These are phyloP conservation scores for Aphanomyces stellatus DNA, from an alignment of 352 stramenopile genomes.

Conservation along the genomic window DNA sequence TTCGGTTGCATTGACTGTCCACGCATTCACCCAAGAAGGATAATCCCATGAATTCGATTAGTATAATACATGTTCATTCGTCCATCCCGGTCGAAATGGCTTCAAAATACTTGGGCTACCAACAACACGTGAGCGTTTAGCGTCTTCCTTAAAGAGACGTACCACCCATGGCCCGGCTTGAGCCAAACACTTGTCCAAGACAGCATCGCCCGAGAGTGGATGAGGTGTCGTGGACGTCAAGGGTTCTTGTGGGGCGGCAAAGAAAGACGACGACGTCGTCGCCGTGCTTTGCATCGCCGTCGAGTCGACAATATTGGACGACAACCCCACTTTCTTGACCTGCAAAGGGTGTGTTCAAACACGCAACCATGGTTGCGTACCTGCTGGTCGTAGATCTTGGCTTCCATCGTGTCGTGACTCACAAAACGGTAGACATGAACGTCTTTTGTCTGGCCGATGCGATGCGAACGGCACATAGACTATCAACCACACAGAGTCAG, in stretches of 20 bases:
- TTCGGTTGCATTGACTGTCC: background rate
- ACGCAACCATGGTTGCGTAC: slow-evolving; percentile 12
- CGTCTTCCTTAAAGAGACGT: slow-evolving; percentile 21
- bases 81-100: background rate
- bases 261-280: background rate
- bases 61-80: background rate
- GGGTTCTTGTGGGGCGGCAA: slow-evolving; percentile 4
- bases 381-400: slow-evolving; percentile 88
- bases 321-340: slow-evolving; percentile 79
- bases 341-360: background rate
- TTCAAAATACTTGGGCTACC: slow-evolving; percentile 16
- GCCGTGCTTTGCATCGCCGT: background rate
- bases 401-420: slow-evolving; percentile 87
- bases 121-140: too few relatives aligned
- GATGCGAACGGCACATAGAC: slow-evolving; percentile 89
- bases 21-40: too few relatives aligned
- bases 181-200: slow-evolving; percentile 51
- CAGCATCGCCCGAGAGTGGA: slow-evolving; percentile 31
- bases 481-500: slow-evolving; percentile 25
- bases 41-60: too few relatives aligned
- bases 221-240: slow-evolving; percentile 22
- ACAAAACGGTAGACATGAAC: slow-evolving; percentile 91
- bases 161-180: slow-evolving; percentile 55
- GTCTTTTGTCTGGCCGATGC: slow-evolving; percentile 81
- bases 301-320: slow-evolving; percentile 60